Base-by-base conservation (phyloP, 345 rosid species). In the Laguncularia racemosa region DNA sequence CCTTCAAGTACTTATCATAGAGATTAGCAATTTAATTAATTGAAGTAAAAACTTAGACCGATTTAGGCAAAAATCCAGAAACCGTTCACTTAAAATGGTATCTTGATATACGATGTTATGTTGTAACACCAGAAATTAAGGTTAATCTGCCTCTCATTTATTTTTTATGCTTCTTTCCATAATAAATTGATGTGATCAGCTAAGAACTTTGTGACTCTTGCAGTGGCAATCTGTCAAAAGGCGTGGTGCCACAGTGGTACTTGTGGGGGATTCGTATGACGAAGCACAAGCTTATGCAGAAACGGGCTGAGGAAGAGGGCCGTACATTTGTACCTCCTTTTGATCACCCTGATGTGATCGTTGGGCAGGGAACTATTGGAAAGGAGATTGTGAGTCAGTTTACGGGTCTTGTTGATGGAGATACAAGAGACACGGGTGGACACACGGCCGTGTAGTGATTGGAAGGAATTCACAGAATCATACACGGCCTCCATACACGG, bases 311-410 rank as follows among this genome's bases (percentile, higher is more conserved):
- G 58, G 90, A 84, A 68, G 96, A 89, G 66, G 75, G 76, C 44
- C 76, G 83, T 16, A 78, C 87, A 20, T 93, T 93, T 73, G 51
- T 93, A 64, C 99, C 97, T 43, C 97, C 99, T 44, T 93, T 89
- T 81, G 99, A 93, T 77, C 99, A 93, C 46, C 97, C 97, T 2
- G 96, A 93, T 73, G 69, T 93, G 56, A 93, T 93, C 59, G 72
- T 73, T 60, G 97, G 99, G 64, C 99, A 93, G 71, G 99, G 99
- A 57, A 93, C 99, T 9, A 70, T 87, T 16, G 99, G 99, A 28
- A 90, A 87, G 99, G 99, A 93, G 72, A 93, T 93, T 58, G 64
- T 84, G 26, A 86, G 96, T 20, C 97, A 90, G 59, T 75, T 73
- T 72, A 71, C 71, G 59, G 85, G 74, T 56, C 90, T 96, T 11